These are phyloP conservation scores for Septoria linicola DNA, from an alignment of 2,329 filamentous ascomycete species.

Conservation along the genomic window DNA sequence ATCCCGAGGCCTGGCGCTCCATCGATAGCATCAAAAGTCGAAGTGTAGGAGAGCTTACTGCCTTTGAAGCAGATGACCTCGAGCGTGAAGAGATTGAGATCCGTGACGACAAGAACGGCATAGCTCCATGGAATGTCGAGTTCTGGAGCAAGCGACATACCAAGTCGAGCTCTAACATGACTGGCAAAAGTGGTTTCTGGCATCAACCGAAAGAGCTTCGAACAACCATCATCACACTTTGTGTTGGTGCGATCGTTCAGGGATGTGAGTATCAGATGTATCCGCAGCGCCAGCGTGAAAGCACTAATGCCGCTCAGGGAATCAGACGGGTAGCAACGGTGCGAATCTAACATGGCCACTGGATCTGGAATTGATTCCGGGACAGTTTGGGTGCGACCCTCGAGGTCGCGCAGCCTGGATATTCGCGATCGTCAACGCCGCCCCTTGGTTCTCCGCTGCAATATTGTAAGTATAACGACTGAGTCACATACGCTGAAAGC, in stretches of 20 bases:
- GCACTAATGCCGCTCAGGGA: constrained; percentile 24
- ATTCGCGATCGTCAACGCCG: constrained; percentile 37
- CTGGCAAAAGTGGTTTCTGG: constrained; percentile 26
- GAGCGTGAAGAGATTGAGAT: constrained; percentile 5
- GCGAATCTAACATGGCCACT: constrained; percentile 38
- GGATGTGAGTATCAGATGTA: constrained; percentile 17
- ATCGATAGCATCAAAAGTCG: constrained; percentile 29
- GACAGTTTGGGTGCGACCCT: background rate
- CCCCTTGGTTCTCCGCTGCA: constrained; percentile 36
- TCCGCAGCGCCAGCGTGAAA: too few species aligned
- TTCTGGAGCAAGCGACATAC: constrained; percentile 11
- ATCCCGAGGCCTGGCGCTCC: constrained; percentile 30
- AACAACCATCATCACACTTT: constrained; percentile 36
- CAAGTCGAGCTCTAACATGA: too few species aligned
- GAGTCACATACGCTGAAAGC: too few species aligned
- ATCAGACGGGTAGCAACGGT: constrained; percentile 37
- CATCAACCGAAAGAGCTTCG: constrained; percentile 36
- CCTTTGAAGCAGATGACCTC: constrained; percentile 1
- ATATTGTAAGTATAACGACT: constrained; percentile 24
- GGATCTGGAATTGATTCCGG: constrained; percentile 1
- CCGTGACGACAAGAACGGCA: constrained; percentile 1
- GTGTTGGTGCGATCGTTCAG: constrained; percentile 38
- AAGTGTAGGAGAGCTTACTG: constrained; percentile 27
- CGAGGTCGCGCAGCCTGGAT: constrained; percentile 28
- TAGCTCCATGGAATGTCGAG: constrained; percentile 1